Evolutionary conservation across 176 grass and related monocot species (phyloP), one percentile per base, ranked within the genome.

Genomic region (Oryza longistaminata): DNA sequence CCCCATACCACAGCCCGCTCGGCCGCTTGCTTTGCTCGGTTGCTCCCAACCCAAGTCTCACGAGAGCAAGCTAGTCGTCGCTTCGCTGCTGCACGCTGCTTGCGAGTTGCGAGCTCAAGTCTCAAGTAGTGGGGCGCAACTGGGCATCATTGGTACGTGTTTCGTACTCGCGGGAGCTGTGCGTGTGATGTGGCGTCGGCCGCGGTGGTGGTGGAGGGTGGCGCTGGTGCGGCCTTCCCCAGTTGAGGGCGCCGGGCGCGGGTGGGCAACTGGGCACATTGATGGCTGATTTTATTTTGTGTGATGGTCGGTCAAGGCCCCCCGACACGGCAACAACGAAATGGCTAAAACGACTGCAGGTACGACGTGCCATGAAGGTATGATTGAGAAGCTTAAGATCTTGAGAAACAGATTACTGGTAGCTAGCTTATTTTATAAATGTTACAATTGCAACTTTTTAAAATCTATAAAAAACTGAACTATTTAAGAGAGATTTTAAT

Each of bases 201-300:
- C 53, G 53, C 53, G 53, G 24, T 45, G 44, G 46, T 22, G 16
- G 24, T 16, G n/a, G 12, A 17, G 14, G 50, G 5, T 0, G 1
- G 52, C 1, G 52, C 15, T 14, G 86, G 12, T 82, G 65, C 79
- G 65, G 40, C 73, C 86, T 82, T 82, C 86, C 86, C 79, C 86
- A 49, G 79, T 77, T 71, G 86, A 44, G 62, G 62, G 53, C 16
- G 16, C 52, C 17, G 52, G 17, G 14, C 14, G 48, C 48, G 48
- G 48, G 48, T 50, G 48, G 50, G 55, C 19, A 24, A 14, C 14
- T 50, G 48, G 50, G 55, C 19, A 24, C 58, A n/a, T 62, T 24
- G 58, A 24, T 62, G 58, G 9, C 58, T 10, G 21, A 62, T 62
- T 62, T 62, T 53, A 17, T 16, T 53, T 15, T 1, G 35, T 37